These are phyloP conservation scores for Aureobasidium zeae DNA, from an alignment of 2,329 filamentous ascomycete genomes.

Conservation along the genomic window DNA sequence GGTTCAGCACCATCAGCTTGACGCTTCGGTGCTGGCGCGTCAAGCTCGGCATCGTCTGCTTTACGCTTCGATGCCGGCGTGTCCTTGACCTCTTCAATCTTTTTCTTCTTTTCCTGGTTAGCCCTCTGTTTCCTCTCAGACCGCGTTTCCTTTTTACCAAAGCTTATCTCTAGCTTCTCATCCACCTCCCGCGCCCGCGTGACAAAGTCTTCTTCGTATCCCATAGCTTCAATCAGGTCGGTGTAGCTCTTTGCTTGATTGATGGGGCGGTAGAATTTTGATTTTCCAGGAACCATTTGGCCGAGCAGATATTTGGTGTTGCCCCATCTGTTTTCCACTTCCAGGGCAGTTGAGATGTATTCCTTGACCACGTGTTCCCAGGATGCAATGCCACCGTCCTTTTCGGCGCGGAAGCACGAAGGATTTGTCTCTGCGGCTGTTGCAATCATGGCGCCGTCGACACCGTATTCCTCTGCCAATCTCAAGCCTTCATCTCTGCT, in stretches of 20 bases:
- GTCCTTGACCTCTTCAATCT: slow-evolving; percentile 28
- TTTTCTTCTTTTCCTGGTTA: slow-evolving; percentile 23
- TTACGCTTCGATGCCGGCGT: slow-evolving; percentile 19
- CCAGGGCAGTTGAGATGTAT: slow-evolving; percentile 64
- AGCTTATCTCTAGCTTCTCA: slow-evolving; percentile 46
- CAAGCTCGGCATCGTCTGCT: slow-evolving; percentile 13
- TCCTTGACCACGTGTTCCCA: slow-evolving; percentile 71
- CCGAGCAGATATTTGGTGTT: slow-evolving; percentile 89
- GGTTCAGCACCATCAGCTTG: slow-evolving; percentile 22
- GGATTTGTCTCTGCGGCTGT: slow-evolving; percentile 85
- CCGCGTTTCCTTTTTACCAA: slow-evolving; percentile 39
- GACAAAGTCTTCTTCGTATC: slow-evolving; percentile 50
- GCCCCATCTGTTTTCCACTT: slow-evolving; percentile 74
- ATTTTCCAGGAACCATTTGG: slow-evolving; percentile 78
- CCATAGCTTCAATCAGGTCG: slow-evolving; percentile 57
- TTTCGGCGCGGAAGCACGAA: slow-evolving; percentile 66
- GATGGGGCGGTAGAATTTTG: slow-evolving; percentile 52
- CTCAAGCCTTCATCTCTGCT: slow-evolving; percentile 60
- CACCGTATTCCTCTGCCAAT: slow-evolving; percentile 69
- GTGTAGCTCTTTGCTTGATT: slow-evolving; percentile 61
- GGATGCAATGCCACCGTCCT: slow-evolving; percentile 58
- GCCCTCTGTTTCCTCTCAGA: slow-evolving; percentile 33
- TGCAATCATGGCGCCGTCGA: slow-evolving; percentile 95
- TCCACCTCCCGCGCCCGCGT: slow-evolving; percentile 59
- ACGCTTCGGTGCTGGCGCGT: slow-evolving; percentile 20